A percentile compares a stretch with the other conserved stretches of the same genome.
phyloP scores from a whole-genome alignment of 2,329 filamentous ascomycete species.

The Phialophora chinensis region DNA sequence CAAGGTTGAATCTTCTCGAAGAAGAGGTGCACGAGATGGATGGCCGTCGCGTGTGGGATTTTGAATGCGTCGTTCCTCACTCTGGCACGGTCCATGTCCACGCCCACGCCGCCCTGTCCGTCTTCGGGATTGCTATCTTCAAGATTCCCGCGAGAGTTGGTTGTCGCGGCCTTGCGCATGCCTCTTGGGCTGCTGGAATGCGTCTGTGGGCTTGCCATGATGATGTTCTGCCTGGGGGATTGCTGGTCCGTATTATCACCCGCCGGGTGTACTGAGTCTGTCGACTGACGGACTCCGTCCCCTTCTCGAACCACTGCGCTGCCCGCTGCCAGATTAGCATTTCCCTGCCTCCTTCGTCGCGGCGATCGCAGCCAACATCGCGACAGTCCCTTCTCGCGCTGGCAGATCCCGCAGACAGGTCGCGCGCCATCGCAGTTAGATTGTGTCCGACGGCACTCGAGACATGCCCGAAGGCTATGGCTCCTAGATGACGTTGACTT shows the following conservation, averaged over 20 bases:
- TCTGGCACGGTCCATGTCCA: too few relatives aligned
- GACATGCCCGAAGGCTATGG: not conserved
- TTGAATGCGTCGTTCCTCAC: not conserved
- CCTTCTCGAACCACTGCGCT: too few relatives aligned
- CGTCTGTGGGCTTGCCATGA: too few relatives aligned
- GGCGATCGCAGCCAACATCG: not conserved
- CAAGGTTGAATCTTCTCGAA: conserved; percentile 9
- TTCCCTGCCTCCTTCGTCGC: not conserved
- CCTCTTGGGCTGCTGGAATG: too few relatives aligned
- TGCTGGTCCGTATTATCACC: too few relatives aligned
- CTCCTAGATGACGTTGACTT: not conserved
- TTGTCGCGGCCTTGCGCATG: too few relatives aligned
- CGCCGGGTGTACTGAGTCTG: too few relatives aligned
- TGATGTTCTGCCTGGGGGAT: too few relatives aligned
- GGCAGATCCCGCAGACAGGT: not conserved
- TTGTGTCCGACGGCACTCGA: not conserved
- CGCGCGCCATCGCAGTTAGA: not conserved
- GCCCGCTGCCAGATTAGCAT: not conserved
- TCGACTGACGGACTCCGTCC: too few relatives aligned
- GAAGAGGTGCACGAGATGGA: conserved; percentile 1
- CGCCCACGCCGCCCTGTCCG: too few relatives aligned
- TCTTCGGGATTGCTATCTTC: too few relatives aligned
- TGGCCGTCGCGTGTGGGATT: not conserved
- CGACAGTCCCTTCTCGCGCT: not conserved
- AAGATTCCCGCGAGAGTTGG: too few relatives aligned